Evolutionary conservation across 345 rosid species (phyloP).

Genomic region (Xanthoceras sorbifolium): DNA sequence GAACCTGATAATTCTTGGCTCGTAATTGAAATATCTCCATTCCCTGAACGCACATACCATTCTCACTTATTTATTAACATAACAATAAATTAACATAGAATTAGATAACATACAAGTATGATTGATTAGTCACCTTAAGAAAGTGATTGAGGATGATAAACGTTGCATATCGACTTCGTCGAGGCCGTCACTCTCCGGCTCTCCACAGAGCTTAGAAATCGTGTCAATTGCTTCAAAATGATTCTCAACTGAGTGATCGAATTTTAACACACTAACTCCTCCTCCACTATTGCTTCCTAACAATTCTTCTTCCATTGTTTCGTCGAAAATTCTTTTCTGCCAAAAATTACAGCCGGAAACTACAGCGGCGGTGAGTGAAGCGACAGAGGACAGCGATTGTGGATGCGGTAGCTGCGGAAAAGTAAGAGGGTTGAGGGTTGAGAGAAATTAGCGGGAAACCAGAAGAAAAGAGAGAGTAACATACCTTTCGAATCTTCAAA

Average conservation of each 20-base stretch:
- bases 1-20: slow-evolving; percentile 55
- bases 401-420: too few species aligned
- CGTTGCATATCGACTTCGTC: slow-evolving; percentile 43
- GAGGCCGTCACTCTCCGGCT: slow-evolving; percentile 31
- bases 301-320: slow-evolving; percentile 28
- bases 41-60: slow-evolving; percentile 40
- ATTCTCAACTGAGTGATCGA: slow-evolving; percentile 67
- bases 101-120: neutral
- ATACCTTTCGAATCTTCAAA: too few species aligned
- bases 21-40: slow-evolving; percentile 62
- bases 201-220: slow-evolving; percentile 60
- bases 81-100: neutral
- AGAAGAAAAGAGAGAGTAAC: too few species aligned
- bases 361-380: too few species aligned
- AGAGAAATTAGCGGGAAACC: too few species aligned
- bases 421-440: too few species aligned
- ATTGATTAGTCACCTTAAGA: slow-evolving; percentile 58
- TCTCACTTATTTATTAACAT: neutral
- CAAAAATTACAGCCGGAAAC: too few species aligned
- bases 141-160: slow-evolving; percentile 56
- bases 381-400: too few species aligned
- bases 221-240: slow-evolving; percentile 60
- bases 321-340: too few species aligned
- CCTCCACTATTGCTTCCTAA: neutral
- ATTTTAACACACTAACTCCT: slow-evolving; percentile 51